Conservation (phyloP, 2,329 filamentous ascomycete species). For the Alternaria sp. region DNA sequence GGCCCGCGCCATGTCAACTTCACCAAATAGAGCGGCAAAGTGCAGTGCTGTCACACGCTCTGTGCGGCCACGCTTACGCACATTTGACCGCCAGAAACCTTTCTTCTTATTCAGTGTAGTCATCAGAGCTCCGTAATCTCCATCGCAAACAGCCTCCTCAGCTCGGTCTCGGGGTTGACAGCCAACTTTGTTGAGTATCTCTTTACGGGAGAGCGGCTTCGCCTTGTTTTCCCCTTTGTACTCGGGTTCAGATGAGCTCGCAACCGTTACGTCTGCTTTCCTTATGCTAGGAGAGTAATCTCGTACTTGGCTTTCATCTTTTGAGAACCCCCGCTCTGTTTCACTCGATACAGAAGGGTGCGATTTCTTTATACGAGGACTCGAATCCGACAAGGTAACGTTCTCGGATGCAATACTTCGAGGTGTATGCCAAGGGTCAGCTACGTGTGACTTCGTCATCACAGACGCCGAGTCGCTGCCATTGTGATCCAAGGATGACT, state of each 20-base stretch:
- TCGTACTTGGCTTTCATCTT: not conserved
- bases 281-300: not conserved
- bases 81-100: conserved; percentile 28
- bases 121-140: conserved; percentile 19
- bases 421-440: not conserved
- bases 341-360: not conserved
- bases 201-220: conserved; percentile 21
- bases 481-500: not conserved
- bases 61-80: conserved; percentile 27
- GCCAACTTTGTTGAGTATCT: conserved; percentile 29
- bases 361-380: not conserved
- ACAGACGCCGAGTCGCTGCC: not conserved
- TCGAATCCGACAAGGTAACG: not conserved
- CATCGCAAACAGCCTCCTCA: conserved; percentile 32
- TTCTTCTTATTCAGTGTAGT: conserved; percentile 29
- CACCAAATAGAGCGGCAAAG: conserved; percentile 37
- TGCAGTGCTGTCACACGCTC: conserved; percentile 36
- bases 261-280: not conserved
- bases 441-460: not conserved
- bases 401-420: conserved; percentile 1
- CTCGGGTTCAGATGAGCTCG: not conserved
- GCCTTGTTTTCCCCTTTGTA: not conserved
- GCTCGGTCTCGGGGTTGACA: conserved; percentile 33
- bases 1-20: conserved; percentile 32
- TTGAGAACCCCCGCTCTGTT: not conserved